Conservation (phyloP, 2,329 filamentous ascomycete species). For the Pseudonectria buxi region DNA sequence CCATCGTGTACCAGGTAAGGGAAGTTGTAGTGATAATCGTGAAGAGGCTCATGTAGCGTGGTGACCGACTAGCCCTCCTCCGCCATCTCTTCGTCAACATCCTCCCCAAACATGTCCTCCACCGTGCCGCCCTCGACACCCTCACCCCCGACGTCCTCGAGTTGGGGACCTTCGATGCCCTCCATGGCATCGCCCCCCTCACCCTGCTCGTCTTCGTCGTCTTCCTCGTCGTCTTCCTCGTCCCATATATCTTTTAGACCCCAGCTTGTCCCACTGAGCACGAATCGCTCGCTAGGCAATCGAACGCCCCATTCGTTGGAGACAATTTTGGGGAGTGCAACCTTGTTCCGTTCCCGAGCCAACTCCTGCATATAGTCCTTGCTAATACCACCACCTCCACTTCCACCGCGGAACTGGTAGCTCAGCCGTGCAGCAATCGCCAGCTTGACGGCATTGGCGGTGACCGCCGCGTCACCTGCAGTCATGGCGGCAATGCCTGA, state of each 20-base stretch:
- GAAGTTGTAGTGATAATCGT: not conserved
- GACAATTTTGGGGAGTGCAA: constrained; percentile 55
- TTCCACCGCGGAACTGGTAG: constrained; percentile 59
- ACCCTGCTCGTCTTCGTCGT: constrained; percentile 34
- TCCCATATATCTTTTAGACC: constrained; percentile 55
- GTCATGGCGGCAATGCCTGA: constrained; percentile 43
- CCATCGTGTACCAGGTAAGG: constrained; percentile 2
- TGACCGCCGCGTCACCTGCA: constrained; percentile 50
- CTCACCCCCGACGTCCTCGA: constrained; percentile 38
- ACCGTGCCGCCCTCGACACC: constrained; percentile 44
- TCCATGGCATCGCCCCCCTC: constrained; percentile 43
- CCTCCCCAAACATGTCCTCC: constrained; percentile 49
- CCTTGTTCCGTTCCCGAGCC: constrained; percentile 63
- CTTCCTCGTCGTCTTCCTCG: constrained; percentile 39
- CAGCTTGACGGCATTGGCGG: constrained; percentile 61
- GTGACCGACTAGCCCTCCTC: constrained; percentile 26
- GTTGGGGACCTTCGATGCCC: constrained; percentile 35
- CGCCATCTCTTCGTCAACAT: constrained; percentile 52
- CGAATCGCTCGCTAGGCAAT: constrained; percentile 61
- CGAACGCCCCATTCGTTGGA: constrained; percentile 62
- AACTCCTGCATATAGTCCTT: constrained; percentile 75
- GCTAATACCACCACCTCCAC: constrained; percentile 46
- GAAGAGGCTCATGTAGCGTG: not conserved
- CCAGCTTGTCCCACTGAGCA: constrained; percentile 60
- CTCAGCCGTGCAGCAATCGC: constrained; percentile 63